A percentile compares a stretch with the other conserved stretches of the same genome.
These are phyloP conservation scores for Hypoxylon sp. DNA, from an alignment of 2,329 filamentous ascomycete genomes.

Conservation along the genomic window DNA sequence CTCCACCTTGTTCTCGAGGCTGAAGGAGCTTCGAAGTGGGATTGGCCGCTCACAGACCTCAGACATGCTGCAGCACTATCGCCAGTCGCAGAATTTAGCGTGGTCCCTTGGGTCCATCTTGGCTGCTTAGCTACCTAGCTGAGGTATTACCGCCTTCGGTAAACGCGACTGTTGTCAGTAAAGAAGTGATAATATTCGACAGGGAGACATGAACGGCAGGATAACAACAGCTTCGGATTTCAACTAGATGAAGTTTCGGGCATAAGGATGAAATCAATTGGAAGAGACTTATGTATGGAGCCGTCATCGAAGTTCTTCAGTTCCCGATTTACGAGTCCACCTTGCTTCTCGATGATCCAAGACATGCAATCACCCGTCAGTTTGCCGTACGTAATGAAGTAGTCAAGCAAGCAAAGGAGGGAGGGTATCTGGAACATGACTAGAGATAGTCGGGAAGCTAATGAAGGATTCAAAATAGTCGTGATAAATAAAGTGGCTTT, in stretches of 20 bases:
- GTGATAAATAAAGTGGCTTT: conserved; percentile 10
- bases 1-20: conserved; percentile 38
- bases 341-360: conserved; percentile 15
- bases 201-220: conserved; percentile 33
- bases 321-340: conserved; percentile 24
- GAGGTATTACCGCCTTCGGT: conserved; percentile 30
- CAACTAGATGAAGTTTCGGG: conserved; percentile 24
- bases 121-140: conserved; percentile 16
- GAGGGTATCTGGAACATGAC: conserved; percentile 26
- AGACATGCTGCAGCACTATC: conserved; percentile 38
- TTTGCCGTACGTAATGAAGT: conserved; percentile 18
- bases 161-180: conserved; percentile 17
- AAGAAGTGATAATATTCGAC: conserved; percentile 17
- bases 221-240: conserved; percentile 32
- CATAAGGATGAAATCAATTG: conserved; percentile 27
- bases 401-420: conserved; percentile 13
- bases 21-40: conserved; percentile 25
- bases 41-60: conserved; percentile 28
- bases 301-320: conserved; percentile 25
- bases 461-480: conserved; percentile 17
- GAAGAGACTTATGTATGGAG: conserved; percentile 29
- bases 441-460: conserved; percentile 27
- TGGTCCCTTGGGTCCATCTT: conserved; percentile 9
- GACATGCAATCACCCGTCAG: conserved; percentile 36
- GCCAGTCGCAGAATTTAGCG: conserved; percentile 42